Conservation (phyloP, 2,329 filamentous ascomycete genomes). For the Lasiodiplodia sp. region DNA sequence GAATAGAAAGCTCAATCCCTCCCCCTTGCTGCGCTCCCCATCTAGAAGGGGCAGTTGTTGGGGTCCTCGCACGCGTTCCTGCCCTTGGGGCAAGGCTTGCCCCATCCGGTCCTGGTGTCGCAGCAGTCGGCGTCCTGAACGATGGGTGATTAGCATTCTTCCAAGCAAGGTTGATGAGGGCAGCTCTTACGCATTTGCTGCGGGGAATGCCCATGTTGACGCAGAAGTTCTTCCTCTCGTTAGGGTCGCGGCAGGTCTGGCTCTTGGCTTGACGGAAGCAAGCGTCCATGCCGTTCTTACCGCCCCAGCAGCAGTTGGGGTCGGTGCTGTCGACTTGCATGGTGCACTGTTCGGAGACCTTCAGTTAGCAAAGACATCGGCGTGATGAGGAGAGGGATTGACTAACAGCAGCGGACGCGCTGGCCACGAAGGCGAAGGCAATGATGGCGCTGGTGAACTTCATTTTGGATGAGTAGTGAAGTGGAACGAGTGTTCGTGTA, state of each 20-base stretch:
- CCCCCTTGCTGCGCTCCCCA: not conserved
- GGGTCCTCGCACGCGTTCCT: not conserved
- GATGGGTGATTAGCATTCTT: not conserved
- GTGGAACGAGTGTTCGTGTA: too few relatives aligned
- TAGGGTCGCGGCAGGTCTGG: not conserved
- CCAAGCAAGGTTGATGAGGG: not conserved
- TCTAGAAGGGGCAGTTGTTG: not conserved
- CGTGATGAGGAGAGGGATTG: not conserved
- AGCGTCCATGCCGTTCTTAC: not conserved
- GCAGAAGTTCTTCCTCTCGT: not conserved
- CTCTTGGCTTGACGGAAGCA: not conserved
- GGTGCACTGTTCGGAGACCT: not conserved
- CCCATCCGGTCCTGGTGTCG: not conserved
- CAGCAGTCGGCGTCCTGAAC: not conserved
- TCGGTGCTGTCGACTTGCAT: not conserved
- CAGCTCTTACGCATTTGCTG: not conserved
- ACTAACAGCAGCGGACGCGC: not conserved
- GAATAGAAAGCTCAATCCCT: not conserved
- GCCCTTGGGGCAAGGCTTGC: not conserved
- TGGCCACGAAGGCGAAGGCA: not conserved
- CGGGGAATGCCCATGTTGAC: not conserved
- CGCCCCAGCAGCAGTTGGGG: conserved; percentile 1
- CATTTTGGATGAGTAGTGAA: not conserved
- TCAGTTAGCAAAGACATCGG: not conserved
- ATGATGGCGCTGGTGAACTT: not conserved